Evolutionary conservation across 2,329 filamentous ascomycete species (phyloP), one percentile per base, ranked within the genome.

Genomic region (Colletotrichum tabaci): DNA sequence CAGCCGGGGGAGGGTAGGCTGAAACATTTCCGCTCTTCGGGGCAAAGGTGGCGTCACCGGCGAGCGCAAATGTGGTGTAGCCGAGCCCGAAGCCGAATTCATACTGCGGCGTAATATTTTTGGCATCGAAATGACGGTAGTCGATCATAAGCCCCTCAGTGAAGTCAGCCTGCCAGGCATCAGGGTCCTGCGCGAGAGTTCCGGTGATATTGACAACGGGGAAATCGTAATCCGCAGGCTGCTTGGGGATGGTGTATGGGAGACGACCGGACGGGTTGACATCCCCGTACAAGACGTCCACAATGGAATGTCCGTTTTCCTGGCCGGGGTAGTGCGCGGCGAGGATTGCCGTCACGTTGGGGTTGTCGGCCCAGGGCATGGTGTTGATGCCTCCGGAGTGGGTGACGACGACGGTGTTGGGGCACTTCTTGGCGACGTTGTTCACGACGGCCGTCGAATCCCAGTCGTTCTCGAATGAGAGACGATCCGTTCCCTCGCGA

Each of bases 401-500:
- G 10, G 92, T 83, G 0, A 92, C 82, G 0, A 92, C 90, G 21
- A 92, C 84, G 2, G 90, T 92, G 72, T 89, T 91, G 73, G 83
- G 84, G 79, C 90, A 92, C 30, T 84, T 82, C 9, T 82, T 80
- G 0, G 91, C 90, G 0, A 92, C 89, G 62, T 87, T 84, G 1
- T 80, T 81, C 57, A 92, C 85, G 0, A 92, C 80, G 0, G 79
- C 80, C 72, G 92, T 90, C 1, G 88, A 90, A 62, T 89, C 89
- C 71, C 92, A 91, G 78, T 96, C 93, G 30, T 83, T 82, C 30
- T 30, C 30, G 7, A 88, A 82, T 8, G 85, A 85, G 0, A 88
- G 83, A 57, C 90, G 86, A 71, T 94, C 87, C 74, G 87, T 92
- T 0, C 92, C 93, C 81, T 97, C 94, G 2, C 92, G 90, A 1